A percentile compares a stretch with the other conserved stretches of the same genome.
Evolutionary conservation across 2,329 filamentous ascomycete genomes (phyloP).

Genomic region (Hymenoscyphus linearis): DNA sequence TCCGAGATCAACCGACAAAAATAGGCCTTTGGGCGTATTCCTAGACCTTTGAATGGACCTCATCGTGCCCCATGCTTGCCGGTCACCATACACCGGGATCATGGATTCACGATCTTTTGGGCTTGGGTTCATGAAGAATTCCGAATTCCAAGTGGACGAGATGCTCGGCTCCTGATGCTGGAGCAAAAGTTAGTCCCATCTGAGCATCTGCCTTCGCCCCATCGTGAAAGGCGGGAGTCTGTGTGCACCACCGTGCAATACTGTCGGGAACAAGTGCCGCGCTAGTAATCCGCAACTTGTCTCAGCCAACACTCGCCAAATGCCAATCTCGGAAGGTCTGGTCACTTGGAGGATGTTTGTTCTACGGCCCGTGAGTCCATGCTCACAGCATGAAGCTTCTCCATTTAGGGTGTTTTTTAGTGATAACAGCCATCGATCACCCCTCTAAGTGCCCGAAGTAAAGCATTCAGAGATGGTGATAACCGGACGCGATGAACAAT

Average conservation of each 20-base stretch:
- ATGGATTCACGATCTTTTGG: not conserved
- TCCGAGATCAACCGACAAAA: constrained; percentile 1
- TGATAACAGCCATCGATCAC: not conserved
- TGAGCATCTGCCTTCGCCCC: not conserved
- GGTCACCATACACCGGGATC: not conserved
- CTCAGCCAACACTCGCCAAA: not conserved
- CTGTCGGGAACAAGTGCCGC: not conserved
- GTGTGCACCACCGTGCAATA: not conserved
- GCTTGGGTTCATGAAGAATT: not conserved
- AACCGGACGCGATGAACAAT: not conserved
- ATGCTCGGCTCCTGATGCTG: not conserved
- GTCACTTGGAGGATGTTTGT: not conserved
- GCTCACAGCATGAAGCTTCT: not conserved
- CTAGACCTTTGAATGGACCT: not conserved
- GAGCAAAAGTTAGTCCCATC: constrained; percentile 1
- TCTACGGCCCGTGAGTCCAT: not conserved
- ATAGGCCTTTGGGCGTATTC: not conserved
- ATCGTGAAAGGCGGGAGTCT: not conserved
- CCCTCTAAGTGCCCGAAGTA: not conserved
- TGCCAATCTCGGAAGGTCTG: not conserved
- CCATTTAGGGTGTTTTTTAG: not conserved
- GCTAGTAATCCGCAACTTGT: not conserved
- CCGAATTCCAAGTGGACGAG: not conserved
- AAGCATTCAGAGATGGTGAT: not conserved
- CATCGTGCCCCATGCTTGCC: not conserved